Evolutionary conservation across 108 stramenopile genomes (phyloP), one percentile per base, ranked within the genome.

Genomic region (Nitzschia palea): DNA sequence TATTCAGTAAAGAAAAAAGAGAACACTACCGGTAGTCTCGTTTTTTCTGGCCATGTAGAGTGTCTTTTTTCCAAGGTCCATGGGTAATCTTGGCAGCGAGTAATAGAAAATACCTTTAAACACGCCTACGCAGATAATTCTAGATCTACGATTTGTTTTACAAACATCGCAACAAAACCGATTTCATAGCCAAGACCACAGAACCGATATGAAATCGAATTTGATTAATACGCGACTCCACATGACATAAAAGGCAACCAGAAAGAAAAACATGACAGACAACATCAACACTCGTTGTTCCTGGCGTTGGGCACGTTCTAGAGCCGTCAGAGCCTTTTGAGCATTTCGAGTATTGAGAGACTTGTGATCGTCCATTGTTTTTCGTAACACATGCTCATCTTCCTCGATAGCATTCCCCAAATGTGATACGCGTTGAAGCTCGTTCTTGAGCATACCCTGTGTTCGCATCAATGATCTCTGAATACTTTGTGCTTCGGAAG

Each of bases 401-500:
- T 77, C 55, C 31, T 84, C 81, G 58, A 87, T 87, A 15, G 73
- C 81, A 8, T 54, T 40, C 1, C 74, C 56, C 4, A 87, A 67
- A 55, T 82, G 70, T 15, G 80, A 74, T 9, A 87, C 77, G 10
- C 83, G 83, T 18, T 84, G 64, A 23, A 83, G 43, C 56, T 84
- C 83, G 26, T 82, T 77, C 61, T 79, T 63, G 18, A 87, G 70
- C 54, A 83, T 47, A 3, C 32, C 8, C 56, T 87, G 77, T 0
- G 86, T 87, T 10, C 82, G 66, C 44, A 69, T 63, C 17, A 87
- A 44, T 1, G 83, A 84, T 68, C 77, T 61, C 51, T 77, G 77
- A 54, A 87, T 82, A 4, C 26, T 44, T 33, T 81, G 80, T 2
- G 86, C 86, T 55, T 87, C 83, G 4, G 79, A 71, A 12, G 86